Percentiles rank a stretch among this genome's conserved stretches.
These are phyloP conservation scores for Suhomyces prunicola DNA, from an alignment of 805 yeast species.

Conservation along the genomic window DNA sequence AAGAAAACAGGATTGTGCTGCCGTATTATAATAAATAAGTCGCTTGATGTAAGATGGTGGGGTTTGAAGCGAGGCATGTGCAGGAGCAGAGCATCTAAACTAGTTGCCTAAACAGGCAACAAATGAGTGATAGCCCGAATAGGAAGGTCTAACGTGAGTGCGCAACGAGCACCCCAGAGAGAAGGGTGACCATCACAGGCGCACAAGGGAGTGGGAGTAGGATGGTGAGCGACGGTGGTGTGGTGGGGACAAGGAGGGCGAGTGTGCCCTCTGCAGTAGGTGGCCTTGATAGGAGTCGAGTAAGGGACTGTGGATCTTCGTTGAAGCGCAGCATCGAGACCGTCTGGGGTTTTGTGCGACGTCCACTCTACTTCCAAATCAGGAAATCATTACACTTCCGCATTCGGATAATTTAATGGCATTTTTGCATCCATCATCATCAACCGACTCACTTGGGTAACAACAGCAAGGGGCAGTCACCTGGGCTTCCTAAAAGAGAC, in stretches of 20 bases:
- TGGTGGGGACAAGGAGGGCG: too few species aligned
- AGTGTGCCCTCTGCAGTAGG: too few species aligned
- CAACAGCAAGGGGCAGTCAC: neutral
- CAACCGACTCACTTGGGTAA: neutral
- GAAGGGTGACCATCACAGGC: neutral
- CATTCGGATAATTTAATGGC: slow-evolving; percentile 5
- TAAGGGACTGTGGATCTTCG: neutral
- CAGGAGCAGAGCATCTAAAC: neutral
- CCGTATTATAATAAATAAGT: neutral
- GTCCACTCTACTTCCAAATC: neutral
- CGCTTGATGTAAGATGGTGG: neutral
- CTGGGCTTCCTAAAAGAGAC: neutral
- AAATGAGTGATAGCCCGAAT: neutral
- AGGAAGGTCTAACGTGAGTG: neutral
- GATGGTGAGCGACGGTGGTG: neutral
- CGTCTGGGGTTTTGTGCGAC: neutral
- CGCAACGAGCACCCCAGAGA: neutral
- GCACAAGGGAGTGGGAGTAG: neutral
- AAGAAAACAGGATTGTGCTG: neutral
- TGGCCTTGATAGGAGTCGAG: neutral
- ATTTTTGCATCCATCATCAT: neutral
- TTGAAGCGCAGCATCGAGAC: neutral
- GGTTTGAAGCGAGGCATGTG: neutral
- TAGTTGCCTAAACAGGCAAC: slow-evolving; percentile 9
- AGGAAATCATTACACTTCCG: slow-evolving; percentile 7